phyloP scores from a whole-genome alignment of 1,284 basidiomycete genomes.

The Trichosporon sp. region DNA sequence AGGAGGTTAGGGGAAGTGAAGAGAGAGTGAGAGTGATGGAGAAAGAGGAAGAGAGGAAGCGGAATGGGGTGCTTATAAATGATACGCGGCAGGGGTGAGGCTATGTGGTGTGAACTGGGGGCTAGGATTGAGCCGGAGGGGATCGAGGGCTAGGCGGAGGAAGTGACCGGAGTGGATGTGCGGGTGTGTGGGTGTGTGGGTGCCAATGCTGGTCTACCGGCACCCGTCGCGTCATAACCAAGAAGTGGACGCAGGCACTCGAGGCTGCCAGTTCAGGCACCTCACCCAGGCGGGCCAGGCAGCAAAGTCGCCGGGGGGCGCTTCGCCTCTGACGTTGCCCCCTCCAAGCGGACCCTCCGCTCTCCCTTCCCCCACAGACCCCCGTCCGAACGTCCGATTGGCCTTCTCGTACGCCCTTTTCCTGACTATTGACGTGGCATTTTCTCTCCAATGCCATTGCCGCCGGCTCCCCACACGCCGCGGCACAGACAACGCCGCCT shows the following conservation, averaged over 20 bases:
- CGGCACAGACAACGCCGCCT: not conserved
- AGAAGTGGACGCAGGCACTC: not conserved
- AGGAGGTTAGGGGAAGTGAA: slow-evolving; percentile 18
- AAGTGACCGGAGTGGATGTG: slow-evolving; percentile 7
- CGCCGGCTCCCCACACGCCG: slow-evolving; percentile 13
- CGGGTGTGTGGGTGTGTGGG: slow-evolving; percentile 4
- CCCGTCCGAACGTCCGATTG: slow-evolving; percentile 8
- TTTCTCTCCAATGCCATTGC: slow-evolving; percentile 11
- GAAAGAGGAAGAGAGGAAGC: slow-evolving; percentile 2
- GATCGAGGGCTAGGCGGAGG: not conserved
- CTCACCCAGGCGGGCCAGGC: no score
- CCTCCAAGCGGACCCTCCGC: not conserved
- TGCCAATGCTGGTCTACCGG: slow-evolving; percentile 2
- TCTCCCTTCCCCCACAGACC: slow-evolving; percentile 1
- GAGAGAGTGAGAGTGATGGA: slow-evolving; percentile 25
- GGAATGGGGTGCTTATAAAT: slow-evolving; percentile 17
- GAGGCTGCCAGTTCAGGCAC: not conserved
- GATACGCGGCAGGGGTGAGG: slow-evolving; percentile 9
- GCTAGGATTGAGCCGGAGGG: not conserved
- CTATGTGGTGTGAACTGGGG: slow-evolving; percentile 8
- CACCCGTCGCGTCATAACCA: slow-evolving; percentile 4
- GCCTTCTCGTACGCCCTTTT: not conserved
- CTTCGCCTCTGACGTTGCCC: not conserved
- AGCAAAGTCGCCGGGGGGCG: no score
- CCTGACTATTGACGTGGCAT: slow-evolving; percentile 5